These are phyloP conservation scores for Bocquillonia castaneifolia DNA, from an alignment of 441 rosid genomes.

Conservation along the genomic window DNA sequence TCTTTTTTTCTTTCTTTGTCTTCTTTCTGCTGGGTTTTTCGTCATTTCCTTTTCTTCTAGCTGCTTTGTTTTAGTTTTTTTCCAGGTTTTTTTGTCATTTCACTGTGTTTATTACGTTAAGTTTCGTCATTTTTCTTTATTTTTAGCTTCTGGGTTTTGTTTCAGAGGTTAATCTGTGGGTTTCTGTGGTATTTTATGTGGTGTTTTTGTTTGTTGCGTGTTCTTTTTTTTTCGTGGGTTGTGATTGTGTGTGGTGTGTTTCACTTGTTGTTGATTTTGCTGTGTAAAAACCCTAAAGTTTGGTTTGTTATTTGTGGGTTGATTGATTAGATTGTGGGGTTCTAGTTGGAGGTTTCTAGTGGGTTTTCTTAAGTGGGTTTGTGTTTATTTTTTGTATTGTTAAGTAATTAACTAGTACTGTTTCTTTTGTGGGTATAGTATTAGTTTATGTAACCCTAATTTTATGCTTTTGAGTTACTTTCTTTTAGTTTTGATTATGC, in stretches of 20 bases:
- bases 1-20: background rate
- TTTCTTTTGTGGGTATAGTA: background rate
- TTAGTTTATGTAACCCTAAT: conserved; percentile 50
- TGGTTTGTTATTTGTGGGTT: conserved; percentile 25
- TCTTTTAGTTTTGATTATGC: conserved; percentile 24
- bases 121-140: conserved; percentile 23
- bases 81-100: conserved; percentile 45
- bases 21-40: conserved; percentile 22
- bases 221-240: too few species aligned
- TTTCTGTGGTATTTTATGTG: conserved; percentile 33
- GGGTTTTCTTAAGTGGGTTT: conserved; percentile 27
- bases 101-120: conserved; percentile 55
- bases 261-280: conserved; percentile 34
- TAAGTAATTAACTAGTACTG: background rate
- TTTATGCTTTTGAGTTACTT: conserved; percentile 20
- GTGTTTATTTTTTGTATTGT: conserved; percentile 19
- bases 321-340: conserved; percentile 16
- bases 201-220: conserved; percentile 29
- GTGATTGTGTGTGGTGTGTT: conserved; percentile 18
- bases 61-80: conserved; percentile 27
- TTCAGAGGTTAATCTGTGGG: conserved; percentile 34
- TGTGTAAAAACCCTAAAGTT: conserved; percentile 44
- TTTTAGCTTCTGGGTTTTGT: conserved; percentile 36
- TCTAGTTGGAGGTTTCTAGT: conserved; percentile 15
- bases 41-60: conserved; percentile 30